Evolutionary conservation across 257 asterid genomes (phyloP).

Genomic region (Eucommia ulmoides): DNA sequence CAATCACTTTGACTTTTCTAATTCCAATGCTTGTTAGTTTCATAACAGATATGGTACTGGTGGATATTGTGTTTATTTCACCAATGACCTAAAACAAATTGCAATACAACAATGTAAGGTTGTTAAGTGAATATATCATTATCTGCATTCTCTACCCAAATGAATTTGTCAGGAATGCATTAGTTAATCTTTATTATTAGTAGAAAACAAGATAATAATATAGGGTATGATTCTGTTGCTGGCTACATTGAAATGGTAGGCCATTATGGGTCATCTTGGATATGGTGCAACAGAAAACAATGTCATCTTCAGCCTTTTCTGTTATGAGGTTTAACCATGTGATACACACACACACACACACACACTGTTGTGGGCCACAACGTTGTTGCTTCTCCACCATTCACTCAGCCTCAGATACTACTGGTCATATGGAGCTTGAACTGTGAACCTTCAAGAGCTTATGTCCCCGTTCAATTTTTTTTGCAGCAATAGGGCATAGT

Average conservation of each 20-base stretch:
- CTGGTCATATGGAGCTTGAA: no score
- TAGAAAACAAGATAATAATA: not conserved
- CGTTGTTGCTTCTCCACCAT: not conserved
- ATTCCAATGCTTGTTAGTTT: not conserved
- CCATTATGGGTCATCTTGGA: not conserved
- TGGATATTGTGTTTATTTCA: not conserved
- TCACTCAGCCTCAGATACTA: no score
- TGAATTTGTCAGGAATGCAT: no score
- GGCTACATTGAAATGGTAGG: not conserved
- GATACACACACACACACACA: not conserved
- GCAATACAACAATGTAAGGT: no score
- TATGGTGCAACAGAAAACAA: not conserved
- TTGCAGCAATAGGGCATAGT: not conserved
- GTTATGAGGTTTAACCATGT: not conserved
- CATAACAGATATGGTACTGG: not conserved
- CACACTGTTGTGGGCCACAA: not conserved
- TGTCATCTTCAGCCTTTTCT: not conserved
- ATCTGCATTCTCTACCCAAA: no score
- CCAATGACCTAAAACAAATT: not conserved
- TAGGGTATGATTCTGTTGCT: not conserved
- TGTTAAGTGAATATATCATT: no score
- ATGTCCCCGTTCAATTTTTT: not conserved
- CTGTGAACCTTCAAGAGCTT: not conserved
- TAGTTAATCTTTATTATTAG: no score
- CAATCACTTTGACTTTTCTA: not conserved